A percentile compares a stretch with the other conserved stretches of the same genome.
Evolutionary conservation across 2,329 filamentous ascomycete genomes (phyloP).

Genomic region (Cryphonectria radicalis): DNA sequence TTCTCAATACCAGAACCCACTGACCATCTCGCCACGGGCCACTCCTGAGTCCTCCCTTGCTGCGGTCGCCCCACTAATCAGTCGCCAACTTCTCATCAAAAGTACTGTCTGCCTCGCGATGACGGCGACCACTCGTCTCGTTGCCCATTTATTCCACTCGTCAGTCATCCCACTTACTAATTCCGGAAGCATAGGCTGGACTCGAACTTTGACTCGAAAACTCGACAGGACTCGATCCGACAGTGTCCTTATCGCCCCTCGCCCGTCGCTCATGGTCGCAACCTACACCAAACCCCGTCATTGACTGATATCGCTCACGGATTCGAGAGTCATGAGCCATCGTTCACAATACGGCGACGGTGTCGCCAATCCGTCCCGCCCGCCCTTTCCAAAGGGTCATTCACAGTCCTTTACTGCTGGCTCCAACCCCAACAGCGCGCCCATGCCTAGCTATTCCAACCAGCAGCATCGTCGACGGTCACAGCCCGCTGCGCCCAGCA

Average conservation of each 20-base stretch:
- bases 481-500: conserved; percentile 24
- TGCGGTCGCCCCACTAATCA: conserved; percentile 23
- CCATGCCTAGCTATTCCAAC: conserved; percentile 26
- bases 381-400: conserved; percentile 22
- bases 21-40: conserved; percentile 26
- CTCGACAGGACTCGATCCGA: neutral
- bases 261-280: conserved; percentile 1
- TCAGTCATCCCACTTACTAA: conserved; percentile 30
- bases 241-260: neutral
- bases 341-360: conserved; percentile 28
- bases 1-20: conserved; percentile 23
- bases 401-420: conserved; percentile 30
- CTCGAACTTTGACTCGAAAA: conserved; percentile 15
- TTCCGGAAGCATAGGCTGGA: conserved; percentile 20
- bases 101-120: conserved; percentile 24
- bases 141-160: conserved; percentile 13
- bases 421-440: conserved; percentile 29
- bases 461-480: conserved; percentile 27
- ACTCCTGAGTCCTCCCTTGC: conserved; percentile 29
- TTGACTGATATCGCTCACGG: neutral
- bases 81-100: conserved; percentile 25
- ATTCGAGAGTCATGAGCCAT: conserved; percentile 25
- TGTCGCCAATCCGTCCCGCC: conserved; percentile 29
- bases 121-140: conserved; percentile 23
- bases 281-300: conserved; percentile 8